phyloP scores from a whole-genome alignment of 768 basidiomycete genomes.

The Gyrodon lividus region DNA sequence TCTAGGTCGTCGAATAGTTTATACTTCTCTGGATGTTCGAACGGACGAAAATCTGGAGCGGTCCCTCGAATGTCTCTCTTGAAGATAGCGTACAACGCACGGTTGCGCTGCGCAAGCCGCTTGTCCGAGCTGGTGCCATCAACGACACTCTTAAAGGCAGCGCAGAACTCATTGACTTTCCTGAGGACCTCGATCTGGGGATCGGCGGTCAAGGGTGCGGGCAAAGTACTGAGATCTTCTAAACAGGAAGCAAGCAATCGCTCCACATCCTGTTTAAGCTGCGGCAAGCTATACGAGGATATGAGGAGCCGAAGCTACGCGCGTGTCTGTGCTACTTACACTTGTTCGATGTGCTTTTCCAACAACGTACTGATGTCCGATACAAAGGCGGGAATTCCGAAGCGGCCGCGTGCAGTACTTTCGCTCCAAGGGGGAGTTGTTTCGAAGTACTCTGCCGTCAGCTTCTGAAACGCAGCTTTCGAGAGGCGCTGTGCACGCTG shows the following conservation, averaged over 20 bases:
- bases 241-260: constrained; percentile 37
- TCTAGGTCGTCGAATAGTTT: constrained; percentile 11
- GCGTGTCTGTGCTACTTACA: constrained; percentile 37
- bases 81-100: constrained; percentile 33
- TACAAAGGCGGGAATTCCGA: constrained; percentile 56
- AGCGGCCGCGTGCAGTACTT: constrained; percentile 44
- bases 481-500: constrained; percentile 43
- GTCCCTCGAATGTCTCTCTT: constrained; percentile 37
- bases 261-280: constrained; percentile 40
- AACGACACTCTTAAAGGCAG: constrained; percentile 33
- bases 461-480: constrained; percentile 35
- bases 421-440: constrained; percentile 51
- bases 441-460: constrained; percentile 47
- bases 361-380: constrained; percentile 51
- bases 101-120: constrained; percentile 36
- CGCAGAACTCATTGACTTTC: constrained; percentile 46
- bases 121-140: constrained; percentile 35
- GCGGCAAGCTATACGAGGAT: constrained; percentile 42
- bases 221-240: constrained; percentile 39
- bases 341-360: constrained; percentile 48
- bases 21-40: constrained; percentile 14
- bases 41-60: constrained; percentile 42
- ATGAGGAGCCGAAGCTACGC: constrained; percentile 3
- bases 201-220: constrained; percentile 36
- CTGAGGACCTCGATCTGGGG: constrained; percentile 46